Conservation (phyloP, 495 filamentous ascomycete species). For the Tuber magnatum region DNA sequence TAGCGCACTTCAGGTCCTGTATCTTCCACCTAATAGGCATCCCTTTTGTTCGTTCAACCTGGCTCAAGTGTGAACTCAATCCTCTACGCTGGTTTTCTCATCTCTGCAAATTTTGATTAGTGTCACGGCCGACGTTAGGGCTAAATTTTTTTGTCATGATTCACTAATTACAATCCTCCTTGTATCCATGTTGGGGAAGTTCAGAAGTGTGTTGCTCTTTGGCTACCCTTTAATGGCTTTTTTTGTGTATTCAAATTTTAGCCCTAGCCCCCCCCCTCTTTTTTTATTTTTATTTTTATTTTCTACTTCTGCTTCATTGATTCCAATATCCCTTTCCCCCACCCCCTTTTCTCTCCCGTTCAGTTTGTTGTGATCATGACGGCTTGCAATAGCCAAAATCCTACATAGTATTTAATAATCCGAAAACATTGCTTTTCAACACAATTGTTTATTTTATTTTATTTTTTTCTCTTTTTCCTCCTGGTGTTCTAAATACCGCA, state of each 20-base stretch:
- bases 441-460: no score
- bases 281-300: no score
- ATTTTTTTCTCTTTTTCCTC: background rate
- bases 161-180: slow-evolving; percentile 25
- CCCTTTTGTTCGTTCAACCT: slow-evolving; percentile 16
- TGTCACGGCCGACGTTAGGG: slow-evolving; percentile 6
- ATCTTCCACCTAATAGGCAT: slow-evolving; percentile 30
- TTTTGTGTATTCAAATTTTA: slow-evolving; percentile 10
- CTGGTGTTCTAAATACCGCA: background rate
- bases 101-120: slow-evolving; percentile 16
- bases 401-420: slow-evolving; percentile 37
- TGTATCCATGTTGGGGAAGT: slow-evolving; percentile 15
- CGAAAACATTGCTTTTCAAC: slow-evolving; percentile 10
- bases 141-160: slow-evolving; percentile 16
- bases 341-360: background rate
- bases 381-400: slow-evolving; percentile 6
- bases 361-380: slow-evolving; percentile 4
- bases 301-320: background rate
- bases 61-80: slow-evolving; percentile 14
- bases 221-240: slow-evolving; percentile 15
- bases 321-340: slow-evolving; percentile 2
- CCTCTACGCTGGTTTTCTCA: slow-evolving; percentile 8
- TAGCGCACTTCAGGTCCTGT: slow-evolving; percentile 28
- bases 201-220: slow-evolving; percentile 4
- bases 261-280: background rate